Conservation (phyloP, 352 stramenopile genomes). For the Globisporangium parvum region DNA sequence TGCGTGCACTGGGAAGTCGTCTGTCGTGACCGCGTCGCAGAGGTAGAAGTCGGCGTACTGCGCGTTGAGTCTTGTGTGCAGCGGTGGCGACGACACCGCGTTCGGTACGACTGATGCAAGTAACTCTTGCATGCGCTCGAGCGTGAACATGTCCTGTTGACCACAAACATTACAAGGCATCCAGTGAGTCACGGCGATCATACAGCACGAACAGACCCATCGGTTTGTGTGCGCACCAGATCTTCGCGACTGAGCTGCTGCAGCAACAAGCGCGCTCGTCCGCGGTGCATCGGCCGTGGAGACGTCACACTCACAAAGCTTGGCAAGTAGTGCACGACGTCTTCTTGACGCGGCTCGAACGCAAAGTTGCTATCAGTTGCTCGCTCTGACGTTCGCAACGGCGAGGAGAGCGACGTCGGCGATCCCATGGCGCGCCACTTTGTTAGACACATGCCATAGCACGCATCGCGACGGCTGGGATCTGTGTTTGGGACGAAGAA, state of each 20-base stretch:
- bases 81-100: not conserved
- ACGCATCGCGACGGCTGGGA: not conserved
- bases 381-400: not conserved
- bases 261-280: constrained; percentile 20
- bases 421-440: constrained; percentile 1
- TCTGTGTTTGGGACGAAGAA: constrained; percentile 27
- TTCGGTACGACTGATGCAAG: not conserved
- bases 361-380: constrained; percentile 1
- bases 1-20: constrained; percentile 24
- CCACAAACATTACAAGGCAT: not conserved
- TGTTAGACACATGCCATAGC: constrained; percentile 38
- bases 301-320: constrained; percentile 17
- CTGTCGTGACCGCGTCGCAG: constrained; percentile 1
- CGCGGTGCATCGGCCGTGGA: constrained; percentile 15
- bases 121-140: constrained; percentile 7
- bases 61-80: constrained; percentile 17
- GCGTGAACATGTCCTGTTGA: constrained; percentile 5
- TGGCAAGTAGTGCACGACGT: constrained; percentile 3
- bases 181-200: not conserved
- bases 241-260: constrained; percentile 17
- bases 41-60: constrained; percentile 36
- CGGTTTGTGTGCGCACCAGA: not conserved
- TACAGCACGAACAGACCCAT: not conserved
- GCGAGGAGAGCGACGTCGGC: not conserved
- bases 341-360: constrained; percentile 3